Conservation (phyloP, 345 rosid genomes). For the Lenwebbia sp. region DNA sequence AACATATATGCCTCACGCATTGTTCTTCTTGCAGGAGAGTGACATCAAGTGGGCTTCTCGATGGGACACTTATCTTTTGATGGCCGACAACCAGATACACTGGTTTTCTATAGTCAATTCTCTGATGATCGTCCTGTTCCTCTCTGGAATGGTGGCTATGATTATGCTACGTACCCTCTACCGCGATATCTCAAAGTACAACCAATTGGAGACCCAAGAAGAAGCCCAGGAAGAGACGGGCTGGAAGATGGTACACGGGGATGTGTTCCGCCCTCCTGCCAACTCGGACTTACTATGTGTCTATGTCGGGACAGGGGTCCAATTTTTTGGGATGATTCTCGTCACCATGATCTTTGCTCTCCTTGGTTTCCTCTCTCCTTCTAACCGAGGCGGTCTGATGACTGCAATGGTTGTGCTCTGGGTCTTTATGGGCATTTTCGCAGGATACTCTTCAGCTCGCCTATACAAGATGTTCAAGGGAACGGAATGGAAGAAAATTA, state of each 20-base stretch:
- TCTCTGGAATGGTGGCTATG: conserved; percentile 98
- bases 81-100: conserved; percentile 94
- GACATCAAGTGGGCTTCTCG: conserved; percentile 93
- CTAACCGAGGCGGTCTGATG: conserved; percentile 89
- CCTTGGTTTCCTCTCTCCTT: conserved; percentile 87
- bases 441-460: conserved; percentile 74
- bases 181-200: conserved; percentile 87
- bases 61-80: conserved; percentile 90
- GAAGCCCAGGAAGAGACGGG: conserved; percentile 92
- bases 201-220: conserved; percentile 91
- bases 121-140: conserved; percentile 91
- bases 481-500: conserved; percentile 75
- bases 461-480: conserved; percentile 79
- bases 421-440: conserved; percentile 90
- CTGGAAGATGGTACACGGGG: conserved; percentile 94
- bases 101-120: conserved; percentile 95
- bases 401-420: conserved; percentile 82
- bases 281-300: conserved; percentile 72
- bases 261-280: conserved; percentile 78
- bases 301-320: conserved; percentile 87
- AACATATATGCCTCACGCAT: background rate
- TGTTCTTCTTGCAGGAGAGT: conserved; percentile 46
- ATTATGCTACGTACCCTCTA: conserved; percentile 88
- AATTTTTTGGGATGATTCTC: conserved; percentile 78
- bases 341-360: conserved; percentile 87